These are phyloP conservation scores for Calonectria fujianensis DNA, from an alignment of 2,329 filamentous ascomycete genomes.

Conservation along the genomic window DNA sequence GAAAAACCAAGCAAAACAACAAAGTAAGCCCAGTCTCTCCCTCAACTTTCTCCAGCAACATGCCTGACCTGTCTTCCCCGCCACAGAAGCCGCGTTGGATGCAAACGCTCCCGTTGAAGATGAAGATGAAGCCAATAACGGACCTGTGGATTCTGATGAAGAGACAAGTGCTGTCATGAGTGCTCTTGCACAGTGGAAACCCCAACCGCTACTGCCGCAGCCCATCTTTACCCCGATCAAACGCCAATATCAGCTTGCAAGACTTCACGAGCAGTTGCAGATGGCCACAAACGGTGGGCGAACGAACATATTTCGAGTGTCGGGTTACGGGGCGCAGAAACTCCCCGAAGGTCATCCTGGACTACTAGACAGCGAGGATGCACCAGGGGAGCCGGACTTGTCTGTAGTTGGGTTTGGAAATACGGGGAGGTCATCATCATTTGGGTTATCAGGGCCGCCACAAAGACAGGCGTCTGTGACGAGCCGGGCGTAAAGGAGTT, in stretches of 20 bases:
- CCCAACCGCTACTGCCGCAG: slow-evolving; percentile 84
- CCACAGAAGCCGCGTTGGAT: slow-evolving; percentile 90
- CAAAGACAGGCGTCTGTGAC: slow-evolving; percentile 69
- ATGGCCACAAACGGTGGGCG: slow-evolving; percentile 80
- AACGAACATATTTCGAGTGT: slow-evolving; percentile 79
- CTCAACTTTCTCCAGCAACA: slow-evolving; percentile 42
- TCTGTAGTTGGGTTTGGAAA: slow-evolving; percentile 62
- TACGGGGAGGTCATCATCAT: slow-evolving; percentile 65
- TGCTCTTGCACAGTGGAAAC: slow-evolving; percentile 84
- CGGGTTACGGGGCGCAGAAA: slow-evolving; percentile 73
- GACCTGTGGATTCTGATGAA: slow-evolving; percentile 94
- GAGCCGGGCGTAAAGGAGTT: slow-evolving; percentile 64
- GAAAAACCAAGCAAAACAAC: slow-evolving; percentile 98
- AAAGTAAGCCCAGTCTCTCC: slow-evolving; percentile 77
- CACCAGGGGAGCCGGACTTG: slow-evolving; percentile 74
- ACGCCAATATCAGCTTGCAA: slow-evolving; percentile 77
- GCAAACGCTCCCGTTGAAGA: slow-evolving; percentile 94
- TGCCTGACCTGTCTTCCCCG: slow-evolving; percentile 39
- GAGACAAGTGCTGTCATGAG: slow-evolving; percentile 93
- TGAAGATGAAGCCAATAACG: slow-evolving; percentile 86
- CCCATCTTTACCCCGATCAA: slow-evolving; percentile 77
- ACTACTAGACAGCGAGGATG: slow-evolving; percentile 71
- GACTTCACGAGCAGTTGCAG: slow-evolving; percentile 79
- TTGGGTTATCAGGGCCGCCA: slow-evolving; percentile 64
- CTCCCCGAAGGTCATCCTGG: slow-evolving; percentile 70